Evolutionary conservation across 108 stramenopile species (phyloP), one percentile per base, ranked within the genome.

Genomic region (Cyclotella cryptica): DNA sequence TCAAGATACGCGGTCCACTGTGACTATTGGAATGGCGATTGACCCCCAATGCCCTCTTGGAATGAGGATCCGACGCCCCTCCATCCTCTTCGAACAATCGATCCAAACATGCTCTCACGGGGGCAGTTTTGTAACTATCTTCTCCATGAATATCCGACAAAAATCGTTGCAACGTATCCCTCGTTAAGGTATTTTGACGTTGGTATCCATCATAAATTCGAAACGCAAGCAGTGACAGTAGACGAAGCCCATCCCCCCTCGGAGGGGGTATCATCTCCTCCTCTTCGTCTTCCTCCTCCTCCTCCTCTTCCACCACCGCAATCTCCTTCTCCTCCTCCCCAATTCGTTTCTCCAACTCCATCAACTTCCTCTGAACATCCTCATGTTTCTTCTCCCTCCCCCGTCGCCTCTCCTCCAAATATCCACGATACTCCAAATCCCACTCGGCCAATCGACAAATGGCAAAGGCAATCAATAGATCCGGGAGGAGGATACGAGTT

Each of bases 111-210:
- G 67, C 57, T 66, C 72, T 70, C 29, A 86, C 79, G 0, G 64
- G 57, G 0, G 79, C 60, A 45, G 79, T 69, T 65, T 93, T 90
- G 76, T 84, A 89, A 35, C 87, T 89, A 29, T 92, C 90, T 59
- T 95, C 94, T 39, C 94, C 94, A 40, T 95, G 82, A 26, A 95
- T 81, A 49, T 95, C 94, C 17, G 88, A 84, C 44, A 95, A 66
- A 79, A 93, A 95, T 55, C 92, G 83, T 71, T 93, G 94, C 5
- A 95, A 41, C 29, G 92, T 95, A 72, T 95, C 94, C 42, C 94
- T 66, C 19, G 81, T 74, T 24, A 95, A 58, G 11, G 71, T 53
- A 1, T 88, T 86, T 69, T 88, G 90, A 43, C 92, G 91, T 83
- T 92, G 91, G 58, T 89, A 95, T 22, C 87, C 80, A 83, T 95